A percentile compares a stretch with the other conserved stretches of the same genome.
Evolutionary conservation across 2,329 filamentous ascomycete genomes (phyloP).

Genomic region (Bipolaris gigantea): DNA sequence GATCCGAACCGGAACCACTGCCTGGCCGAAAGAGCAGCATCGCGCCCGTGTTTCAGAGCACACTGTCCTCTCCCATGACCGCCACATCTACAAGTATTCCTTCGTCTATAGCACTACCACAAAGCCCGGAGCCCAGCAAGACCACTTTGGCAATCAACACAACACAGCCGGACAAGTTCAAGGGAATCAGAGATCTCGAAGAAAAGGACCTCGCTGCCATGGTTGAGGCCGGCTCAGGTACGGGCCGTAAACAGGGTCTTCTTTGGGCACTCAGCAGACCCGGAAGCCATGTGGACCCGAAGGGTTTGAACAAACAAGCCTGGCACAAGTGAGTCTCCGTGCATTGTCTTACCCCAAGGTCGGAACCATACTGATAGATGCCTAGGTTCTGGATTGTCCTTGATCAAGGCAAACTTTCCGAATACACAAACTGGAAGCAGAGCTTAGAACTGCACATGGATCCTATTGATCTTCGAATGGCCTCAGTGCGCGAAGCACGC

Average conservation of each 20-base stretch:
- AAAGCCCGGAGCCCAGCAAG: constrained; percentile 36
- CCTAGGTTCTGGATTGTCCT: constrained; percentile 95
- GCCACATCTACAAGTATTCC: constrained; percentile 30
- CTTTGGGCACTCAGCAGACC: constrained; percentile 93
- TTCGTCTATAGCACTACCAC: constrained; percentile 26
- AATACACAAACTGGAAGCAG: constrained; percentile 99
- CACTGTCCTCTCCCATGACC: constrained; percentile 34
- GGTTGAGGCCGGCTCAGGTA: constrained; percentile 58
- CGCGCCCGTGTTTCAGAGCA: constrained; percentile 41
- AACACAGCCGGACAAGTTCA: constrained; percentile 66
- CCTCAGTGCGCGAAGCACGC: constrained; percentile 91
- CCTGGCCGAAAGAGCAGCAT: constrained; percentile 37
- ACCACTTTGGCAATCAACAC: constrained; percentile 28
- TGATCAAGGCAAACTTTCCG: constrained; percentile 92
- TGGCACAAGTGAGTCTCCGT: constrained; percentile 85
- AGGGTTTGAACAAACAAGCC: constrained; percentile 92
- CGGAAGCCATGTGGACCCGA: constrained; percentile 91
- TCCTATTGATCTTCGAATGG: constrained; percentile 94
- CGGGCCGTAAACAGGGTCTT: constrained; percentile 87
- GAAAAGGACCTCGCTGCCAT: constrained; percentile 63
- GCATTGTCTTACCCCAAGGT: no score
- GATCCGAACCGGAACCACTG: constrained; percentile 31
- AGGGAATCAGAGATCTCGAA: constrained; percentile 88
- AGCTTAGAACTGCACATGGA: constrained; percentile 96
- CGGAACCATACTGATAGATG: constrained; percentile 29